Conservation (phyloP, 2,329 filamentous ascomycete genomes). For the Paracoccidioides brasiliensis region DNA sequence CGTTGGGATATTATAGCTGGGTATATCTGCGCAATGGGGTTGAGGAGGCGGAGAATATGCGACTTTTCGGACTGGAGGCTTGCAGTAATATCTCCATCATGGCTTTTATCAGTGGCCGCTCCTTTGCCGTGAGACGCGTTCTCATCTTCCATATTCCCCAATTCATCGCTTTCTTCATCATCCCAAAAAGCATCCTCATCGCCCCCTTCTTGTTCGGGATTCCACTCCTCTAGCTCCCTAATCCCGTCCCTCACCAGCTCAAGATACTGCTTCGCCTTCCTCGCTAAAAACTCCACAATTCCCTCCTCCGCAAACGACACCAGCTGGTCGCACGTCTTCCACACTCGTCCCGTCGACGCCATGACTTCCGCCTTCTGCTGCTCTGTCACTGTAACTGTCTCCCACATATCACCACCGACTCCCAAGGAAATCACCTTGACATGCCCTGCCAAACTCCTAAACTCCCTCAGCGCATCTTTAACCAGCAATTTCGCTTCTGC, state of each 20-base stretch:
- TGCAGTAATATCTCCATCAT: slow-evolving; percentile 16
- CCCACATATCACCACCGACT: slow-evolving; percentile 14
- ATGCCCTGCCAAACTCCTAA: slow-evolving; percentile 46
- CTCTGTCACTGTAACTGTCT: slow-evolving; percentile 13
- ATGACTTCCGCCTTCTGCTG: slow-evolving; percentile 42
- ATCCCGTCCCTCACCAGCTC: slow-evolving; percentile 71
- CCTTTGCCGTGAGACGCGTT: slow-evolving; percentile 10
- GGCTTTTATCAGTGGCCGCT: slow-evolving; percentile 15
- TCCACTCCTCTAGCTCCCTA: slow-evolving; percentile 79
- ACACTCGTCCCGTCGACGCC: slow-evolving; percentile 61
- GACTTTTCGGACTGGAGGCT: slow-evolving; percentile 30
- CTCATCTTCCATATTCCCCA: slow-evolving; percentile 8
- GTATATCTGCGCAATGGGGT: slow-evolving; percentile 31
- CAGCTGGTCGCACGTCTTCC: slow-evolving; percentile 69
- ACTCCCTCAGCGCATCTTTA: slow-evolving; percentile 48
- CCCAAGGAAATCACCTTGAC: slow-evolving; percentile 40
- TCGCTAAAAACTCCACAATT: slow-evolving; percentile 54
- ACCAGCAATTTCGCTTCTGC: slow-evolving; percentile 50
- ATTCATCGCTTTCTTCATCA: slow-evolving; percentile 17
- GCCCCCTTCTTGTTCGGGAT: slow-evolving; percentile 54
- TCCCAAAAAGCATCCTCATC: slow-evolving; percentile 32
- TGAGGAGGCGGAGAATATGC: slow-evolving; percentile 29
- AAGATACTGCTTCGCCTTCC: slow-evolving; percentile 59
- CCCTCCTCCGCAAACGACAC: slow-evolving; percentile 52
- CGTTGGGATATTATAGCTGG: slow-evolving; percentile 31